phyloP scores from a whole-genome alignment of 768 basidiomycete genomes.

The Mycena alexandri region DNA sequence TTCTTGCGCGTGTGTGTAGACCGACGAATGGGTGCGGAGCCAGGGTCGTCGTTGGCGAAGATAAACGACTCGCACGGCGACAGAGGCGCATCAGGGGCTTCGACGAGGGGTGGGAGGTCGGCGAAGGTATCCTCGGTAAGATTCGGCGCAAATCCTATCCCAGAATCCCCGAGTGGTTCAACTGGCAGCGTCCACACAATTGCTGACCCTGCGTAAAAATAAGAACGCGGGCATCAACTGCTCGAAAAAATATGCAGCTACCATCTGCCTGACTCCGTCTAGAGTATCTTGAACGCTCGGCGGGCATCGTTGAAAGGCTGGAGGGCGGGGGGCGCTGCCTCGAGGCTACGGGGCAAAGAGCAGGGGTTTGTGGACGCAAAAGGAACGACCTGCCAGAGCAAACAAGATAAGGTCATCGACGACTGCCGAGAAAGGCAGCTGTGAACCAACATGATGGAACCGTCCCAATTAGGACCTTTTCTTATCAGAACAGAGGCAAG shows the following conservation, averaged over 20 bases:
- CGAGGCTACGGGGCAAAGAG: constrained; percentile 37
- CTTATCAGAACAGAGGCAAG: constrained; percentile 7
- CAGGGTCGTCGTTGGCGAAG: constrained; percentile 56
- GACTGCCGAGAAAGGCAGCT: constrained; percentile 9
- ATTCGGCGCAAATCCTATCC: constrained; percentile 67
- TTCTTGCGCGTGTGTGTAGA: constrained; percentile 64
- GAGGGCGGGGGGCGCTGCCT: constrained; percentile 29
- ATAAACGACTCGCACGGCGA: constrained; percentile 52
- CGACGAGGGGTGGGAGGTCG: constrained; percentile 48
- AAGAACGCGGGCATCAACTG: background rate
- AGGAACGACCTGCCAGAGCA: constrained; percentile 10
- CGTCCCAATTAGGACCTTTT: background rate
- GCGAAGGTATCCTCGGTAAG: constrained; percentile 67
- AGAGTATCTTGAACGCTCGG: constrained; percentile 49
- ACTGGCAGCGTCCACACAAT: constrained; percentile 58
- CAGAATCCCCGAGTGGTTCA: constrained; percentile 46
- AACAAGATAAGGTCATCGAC: constrained; percentile 15
- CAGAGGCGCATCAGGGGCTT: constrained; percentile 36
- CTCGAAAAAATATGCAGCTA: constrained; percentile 27
- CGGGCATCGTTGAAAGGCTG: constrained; percentile 48
- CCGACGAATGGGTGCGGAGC: constrained; percentile 43
- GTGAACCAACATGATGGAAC: background rate
- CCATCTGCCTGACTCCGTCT: constrained; percentile 49
- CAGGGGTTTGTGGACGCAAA: constrained; percentile 30
- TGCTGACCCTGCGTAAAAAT: constrained; percentile 47